Conservation (phyloP, 1,139 yeast genomes). For the Scheffersomyces cryptocercus region DNA sequence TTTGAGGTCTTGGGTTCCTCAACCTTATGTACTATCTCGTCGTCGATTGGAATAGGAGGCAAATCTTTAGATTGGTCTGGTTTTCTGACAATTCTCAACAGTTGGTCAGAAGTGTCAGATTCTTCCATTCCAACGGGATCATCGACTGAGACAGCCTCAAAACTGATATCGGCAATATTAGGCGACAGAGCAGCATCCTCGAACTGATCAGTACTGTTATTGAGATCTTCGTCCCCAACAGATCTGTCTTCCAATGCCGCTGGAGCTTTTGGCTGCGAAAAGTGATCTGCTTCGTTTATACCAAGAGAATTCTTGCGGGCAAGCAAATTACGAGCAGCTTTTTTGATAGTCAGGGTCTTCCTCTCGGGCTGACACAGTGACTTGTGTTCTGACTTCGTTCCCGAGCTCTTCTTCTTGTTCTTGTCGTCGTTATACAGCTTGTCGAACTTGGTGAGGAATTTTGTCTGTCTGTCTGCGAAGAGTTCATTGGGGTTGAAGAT, state of each 20-base stretch:
- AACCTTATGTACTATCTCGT: slow-evolving; percentile 3
- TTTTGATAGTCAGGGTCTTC: not conserved
- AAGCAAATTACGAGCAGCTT: slow-evolving; percentile 1
- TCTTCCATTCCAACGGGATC: slow-evolving; percentile 1
- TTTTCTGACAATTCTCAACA: no score
- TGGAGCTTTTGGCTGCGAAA: no score
- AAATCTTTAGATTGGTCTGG: no score
- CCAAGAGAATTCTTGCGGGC: not conserved
- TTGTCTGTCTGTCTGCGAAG: slow-evolving; percentile 36
- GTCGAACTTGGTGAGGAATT: slow-evolving; percentile 33
- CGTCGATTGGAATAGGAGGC: not conserved
- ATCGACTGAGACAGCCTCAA: not conserved
- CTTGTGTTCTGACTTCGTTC: not conserved
- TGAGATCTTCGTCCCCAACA: not conserved
- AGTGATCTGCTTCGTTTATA: no score
- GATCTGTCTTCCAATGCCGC: no score
- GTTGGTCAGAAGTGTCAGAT: slow-evolving; percentile 4
- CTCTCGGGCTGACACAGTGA: not conserved
- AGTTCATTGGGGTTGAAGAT: slow-evolving; percentile 37
- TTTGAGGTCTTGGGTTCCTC: no score
- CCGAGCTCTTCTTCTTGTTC: slow-evolving; percentile 1
- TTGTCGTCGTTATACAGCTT: slow-evolving; percentile 24
- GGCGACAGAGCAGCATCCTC: not conserved
- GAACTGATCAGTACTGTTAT: not conserved
- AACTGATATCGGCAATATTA: not conserved